phyloP scores from a whole-genome alignment of 345 rosid species.

The Reutealis trisperma region DNA sequence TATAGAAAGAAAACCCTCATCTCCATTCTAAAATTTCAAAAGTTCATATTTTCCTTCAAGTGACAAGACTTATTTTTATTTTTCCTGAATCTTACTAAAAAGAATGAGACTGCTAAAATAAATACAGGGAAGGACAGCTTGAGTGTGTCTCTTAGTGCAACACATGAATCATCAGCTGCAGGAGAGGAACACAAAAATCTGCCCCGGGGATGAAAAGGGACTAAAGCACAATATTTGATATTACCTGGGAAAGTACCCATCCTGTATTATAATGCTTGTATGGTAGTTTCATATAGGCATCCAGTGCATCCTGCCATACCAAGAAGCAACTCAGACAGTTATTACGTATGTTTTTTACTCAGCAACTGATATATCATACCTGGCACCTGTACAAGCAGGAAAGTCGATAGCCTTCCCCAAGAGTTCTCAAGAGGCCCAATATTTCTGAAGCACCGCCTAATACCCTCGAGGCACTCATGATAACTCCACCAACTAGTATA shows the following conservation, averaged over 20 bases:
- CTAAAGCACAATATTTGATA: neutral
- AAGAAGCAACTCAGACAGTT: constrained; percentile 32
- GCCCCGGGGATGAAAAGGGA: neutral
- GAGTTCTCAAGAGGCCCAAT: constrained; percentile 68
- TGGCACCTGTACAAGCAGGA: constrained; percentile 84
- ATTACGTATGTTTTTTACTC: constrained; percentile 18
- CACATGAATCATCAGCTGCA: neutral
- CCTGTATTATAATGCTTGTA: constrained; percentile 86
- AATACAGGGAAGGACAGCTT: neutral
- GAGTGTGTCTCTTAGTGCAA: neutral
- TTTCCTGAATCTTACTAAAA: neutral
- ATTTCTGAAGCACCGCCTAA: constrained; percentile 70
- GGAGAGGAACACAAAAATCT: neutral
- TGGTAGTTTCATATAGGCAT: constrained; percentile 71
- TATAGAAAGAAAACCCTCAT: neutral
- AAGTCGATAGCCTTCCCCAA: constrained; percentile 94
- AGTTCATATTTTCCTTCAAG: neutral
- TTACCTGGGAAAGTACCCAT: constrained; percentile 98
- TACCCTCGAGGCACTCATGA: constrained; percentile 50
- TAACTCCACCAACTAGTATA: constrained; percentile 46
- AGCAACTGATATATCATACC: constrained; percentile 41
- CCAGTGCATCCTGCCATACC: constrained; percentile 77
- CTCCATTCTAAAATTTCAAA: neutral
- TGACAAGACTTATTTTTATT: neutral
- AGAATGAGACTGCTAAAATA: neutral